These are phyloP conservation scores for Handroanthus guayacan DNA, from an alignment of 257 asterid genomes.

Conservation along the genomic window DNA sequence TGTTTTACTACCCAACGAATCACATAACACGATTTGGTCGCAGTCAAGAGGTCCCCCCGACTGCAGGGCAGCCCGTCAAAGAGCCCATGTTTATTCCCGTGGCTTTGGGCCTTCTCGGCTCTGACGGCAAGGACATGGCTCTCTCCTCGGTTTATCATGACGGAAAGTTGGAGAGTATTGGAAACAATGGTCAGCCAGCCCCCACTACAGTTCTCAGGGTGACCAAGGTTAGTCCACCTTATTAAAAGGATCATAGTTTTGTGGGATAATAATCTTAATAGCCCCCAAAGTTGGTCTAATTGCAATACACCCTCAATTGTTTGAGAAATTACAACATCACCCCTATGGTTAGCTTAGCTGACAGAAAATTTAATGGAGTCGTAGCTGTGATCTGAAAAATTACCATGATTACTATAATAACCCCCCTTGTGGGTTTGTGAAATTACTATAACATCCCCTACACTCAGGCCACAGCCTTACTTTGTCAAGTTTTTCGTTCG, in stretches of 20 bases:
- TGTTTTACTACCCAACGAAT: slow-evolving; percentile 16
- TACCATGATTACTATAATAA: too few species aligned
- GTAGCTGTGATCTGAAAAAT: too few species aligned
- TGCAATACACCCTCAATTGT: neutral
- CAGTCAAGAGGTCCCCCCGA: slow-evolving; percentile 97
- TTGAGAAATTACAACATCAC: neutral
- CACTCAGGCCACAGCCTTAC: too few species aligned
- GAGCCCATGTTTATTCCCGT: slow-evolving; percentile 93
- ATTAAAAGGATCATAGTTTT: too few species aligned
- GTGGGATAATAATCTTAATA: too few species aligned
- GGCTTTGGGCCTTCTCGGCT: slow-evolving; percentile 75
- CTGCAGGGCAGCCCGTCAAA: slow-evolving; percentile 86
- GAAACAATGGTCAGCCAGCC: slow-evolving; percentile 48
- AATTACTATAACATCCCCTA: too few species aligned
- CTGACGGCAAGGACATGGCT: slow-evolving; percentile 78
- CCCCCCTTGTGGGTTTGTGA: too few species aligned
- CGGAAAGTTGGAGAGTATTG: slow-evolving; percentile 58
- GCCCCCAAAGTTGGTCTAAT: too few species aligned
- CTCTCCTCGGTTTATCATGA: slow-evolving; percentile 61
- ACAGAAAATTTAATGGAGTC: too few species aligned
- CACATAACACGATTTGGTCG: slow-evolving; percentile 32
- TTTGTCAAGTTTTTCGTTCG: too few species aligned
- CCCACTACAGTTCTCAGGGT: slow-evolving; percentile 71
- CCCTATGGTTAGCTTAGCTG: too few species aligned
- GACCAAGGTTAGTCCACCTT: slow-evolving; percentile 61